These are phyloP conservation scores for Neoarthrinium moseri DNA, from an alignment of 2,329 filamentous ascomycete species.

Conservation along the genomic window DNA sequence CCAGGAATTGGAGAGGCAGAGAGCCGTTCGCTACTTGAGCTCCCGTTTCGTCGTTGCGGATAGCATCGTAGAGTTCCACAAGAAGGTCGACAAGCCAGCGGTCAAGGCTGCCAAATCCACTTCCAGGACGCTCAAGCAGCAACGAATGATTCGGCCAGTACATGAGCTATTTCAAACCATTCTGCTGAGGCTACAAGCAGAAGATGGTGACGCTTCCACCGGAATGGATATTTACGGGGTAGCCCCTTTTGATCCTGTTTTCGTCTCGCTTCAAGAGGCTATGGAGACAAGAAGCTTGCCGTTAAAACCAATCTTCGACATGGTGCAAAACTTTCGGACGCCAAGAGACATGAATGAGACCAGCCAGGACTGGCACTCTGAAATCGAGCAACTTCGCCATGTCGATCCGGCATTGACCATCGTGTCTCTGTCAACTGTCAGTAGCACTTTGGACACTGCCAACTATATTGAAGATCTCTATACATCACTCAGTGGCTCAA, in stretches of 20 bases:
- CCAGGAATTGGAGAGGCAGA: slow-evolving; percentile 8
- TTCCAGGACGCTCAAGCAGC: too few relatives aligned
- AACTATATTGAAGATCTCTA: slow-evolving; percentile 20
- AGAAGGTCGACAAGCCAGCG: neutral
- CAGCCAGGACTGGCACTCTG: slow-evolving; percentile 20
- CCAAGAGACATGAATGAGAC: slow-evolving; percentile 14
- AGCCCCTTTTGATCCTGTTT: slow-evolving; percentile 13
- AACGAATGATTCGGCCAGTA: slow-evolving; percentile 6
- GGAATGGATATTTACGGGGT: slow-evolving; percentile 7
- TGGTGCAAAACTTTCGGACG: slow-evolving; percentile 7
- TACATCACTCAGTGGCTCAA: slow-evolving; percentile 13
- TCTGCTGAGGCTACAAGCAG: neutral
- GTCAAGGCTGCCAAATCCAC: too few relatives aligned
- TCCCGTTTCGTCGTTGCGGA: slow-evolving; percentile 23
- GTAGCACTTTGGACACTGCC: slow-evolving; percentile 10
- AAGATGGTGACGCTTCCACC: neutral
- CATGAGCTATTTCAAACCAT: slow-evolving; percentile 2
- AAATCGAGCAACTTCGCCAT: slow-evolving; percentile 21
- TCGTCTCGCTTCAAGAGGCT: slow-evolving; percentile 7
- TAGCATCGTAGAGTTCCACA: slow-evolving; percentile 11
- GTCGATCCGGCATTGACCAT: slow-evolving; percentile 18
- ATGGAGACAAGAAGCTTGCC: slow-evolving; percentile 13
- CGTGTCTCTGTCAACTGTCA: too few relatives aligned
- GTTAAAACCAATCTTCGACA: slow-evolving; percentile 12
- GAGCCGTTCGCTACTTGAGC: slow-evolving; percentile 13